These are phyloP conservation scores for Adansonia gregorii DNA, from an alignment of 441 rosid genomes.

Conservation along the genomic window DNA sequence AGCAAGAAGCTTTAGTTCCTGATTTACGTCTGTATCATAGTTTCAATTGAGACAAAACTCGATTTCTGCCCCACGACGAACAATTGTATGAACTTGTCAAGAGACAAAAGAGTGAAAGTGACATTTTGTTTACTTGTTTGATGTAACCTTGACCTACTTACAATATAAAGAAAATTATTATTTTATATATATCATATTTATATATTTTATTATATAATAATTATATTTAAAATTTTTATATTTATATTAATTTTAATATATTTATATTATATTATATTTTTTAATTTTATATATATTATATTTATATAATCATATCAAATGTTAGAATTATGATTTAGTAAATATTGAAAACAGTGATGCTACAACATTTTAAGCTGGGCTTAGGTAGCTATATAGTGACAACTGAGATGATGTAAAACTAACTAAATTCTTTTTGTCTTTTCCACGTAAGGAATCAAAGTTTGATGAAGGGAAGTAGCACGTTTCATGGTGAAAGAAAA, in stretches of 20 bases:
- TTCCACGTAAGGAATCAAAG: background rate
- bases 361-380: background rate
- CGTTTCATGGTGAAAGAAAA: background rate
- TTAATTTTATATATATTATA: too few relatives aligned
- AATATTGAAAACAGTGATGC: background rate
- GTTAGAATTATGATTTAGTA: background rate
- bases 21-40: background rate
- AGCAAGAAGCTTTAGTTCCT: too few relatives aligned
- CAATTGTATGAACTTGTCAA: background rate
- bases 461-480: background rate
- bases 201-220: too few relatives aligned
- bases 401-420: background rate
- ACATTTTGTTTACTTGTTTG: background rate
- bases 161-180: too few relatives aligned
- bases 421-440: background rate
- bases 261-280: too few relatives aligned
- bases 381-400: background rate
- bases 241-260: too few relatives aligned
- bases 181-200: too few relatives aligned
- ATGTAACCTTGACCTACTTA: background rate
- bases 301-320: too few relatives aligned
- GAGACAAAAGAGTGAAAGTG: background rate
- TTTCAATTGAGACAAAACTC: background rate
- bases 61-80: background rate
- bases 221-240: too few relatives aligned